Evolutionary conservation across 305 asterid genomes (phyloP).

Genomic region (Rubia occidens): DNA sequence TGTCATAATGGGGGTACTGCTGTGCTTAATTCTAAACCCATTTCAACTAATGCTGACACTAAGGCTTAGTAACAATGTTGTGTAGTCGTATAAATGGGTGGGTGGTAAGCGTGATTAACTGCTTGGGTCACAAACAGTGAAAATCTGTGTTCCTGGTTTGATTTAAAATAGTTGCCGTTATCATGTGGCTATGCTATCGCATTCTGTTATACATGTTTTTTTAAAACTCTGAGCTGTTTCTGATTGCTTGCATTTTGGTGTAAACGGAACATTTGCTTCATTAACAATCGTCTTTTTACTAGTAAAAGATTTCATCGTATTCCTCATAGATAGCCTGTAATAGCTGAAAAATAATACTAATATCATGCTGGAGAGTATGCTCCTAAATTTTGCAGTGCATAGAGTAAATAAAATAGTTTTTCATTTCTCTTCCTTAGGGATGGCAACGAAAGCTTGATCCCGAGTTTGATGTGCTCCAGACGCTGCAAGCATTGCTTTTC

Average conservation of each 20-base stretch:
- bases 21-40: neutral
- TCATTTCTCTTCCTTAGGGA: constrained; percentile 36
- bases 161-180: neutral
- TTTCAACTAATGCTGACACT: neutral
- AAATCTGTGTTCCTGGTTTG: neutral
- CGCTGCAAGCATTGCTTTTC: constrained; percentile 63
- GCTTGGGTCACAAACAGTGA: neutral
- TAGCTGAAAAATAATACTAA: neutral
- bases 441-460: constrained; percentile 97
- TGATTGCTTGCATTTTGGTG: neutral
- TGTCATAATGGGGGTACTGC: neutral
- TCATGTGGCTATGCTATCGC: neutral
- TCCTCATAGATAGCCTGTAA: neutral
- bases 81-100: neutral
- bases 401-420: neutral
- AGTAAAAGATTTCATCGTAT: neutral
- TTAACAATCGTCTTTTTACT: neutral
- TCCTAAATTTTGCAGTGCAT: neutral
- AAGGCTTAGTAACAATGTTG: neutral
- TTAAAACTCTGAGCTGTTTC: neutral
- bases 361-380: neutral
- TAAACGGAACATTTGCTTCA: neutral
- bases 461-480: constrained; percentile 52
- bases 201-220: neutral
- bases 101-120: neutral